Conservation (phyloP, 345 rosid species). For the Capsella bursapastoris region DNA sequence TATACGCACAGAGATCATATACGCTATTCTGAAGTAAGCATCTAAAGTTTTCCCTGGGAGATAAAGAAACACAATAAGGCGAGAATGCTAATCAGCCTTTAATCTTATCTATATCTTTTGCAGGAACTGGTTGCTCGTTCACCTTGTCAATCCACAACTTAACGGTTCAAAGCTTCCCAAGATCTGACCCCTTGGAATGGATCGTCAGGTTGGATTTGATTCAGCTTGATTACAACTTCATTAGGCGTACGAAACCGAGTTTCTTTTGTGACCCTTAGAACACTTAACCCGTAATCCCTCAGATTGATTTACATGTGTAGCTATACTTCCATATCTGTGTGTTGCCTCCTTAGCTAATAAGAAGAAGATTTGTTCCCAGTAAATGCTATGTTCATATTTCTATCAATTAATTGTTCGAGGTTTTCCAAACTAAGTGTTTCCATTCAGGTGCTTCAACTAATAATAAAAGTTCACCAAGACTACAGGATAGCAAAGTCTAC, state of each 20-base stretch:
- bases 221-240: slow-evolving; percentile 15
- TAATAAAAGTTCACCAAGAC: background rate
- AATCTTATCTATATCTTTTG: slow-evolving; percentile 17
- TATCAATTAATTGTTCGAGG: background rate
- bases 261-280: slow-evolving; percentile 31
- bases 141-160: slow-evolving; percentile 55
- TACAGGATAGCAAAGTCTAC: slow-evolving; percentile 9
- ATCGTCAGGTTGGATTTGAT: slow-evolving; percentile 19
- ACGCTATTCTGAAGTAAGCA: slow-evolving; percentile 86
- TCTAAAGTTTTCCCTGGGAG: slow-evolving; percentile 6
- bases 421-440: background rate
- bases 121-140: slow-evolving; percentile 74
- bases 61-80: slow-evolving; percentile 6
- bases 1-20: slow-evolving; percentile 68
- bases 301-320: slow-evolving; percentile 34
- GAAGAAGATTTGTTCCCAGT: slow-evolving; percentile 28
- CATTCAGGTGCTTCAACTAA: slow-evolving; percentile 4
- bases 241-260: background rate
- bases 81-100: slow-evolving; percentile 5
- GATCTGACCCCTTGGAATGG: slow-evolving; percentile 10
- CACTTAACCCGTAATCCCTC: slow-evolving; percentile 17
- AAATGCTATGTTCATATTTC: slow-evolving; percentile 17
- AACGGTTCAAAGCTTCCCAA: slow-evolving; percentile 21
- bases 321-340: slow-evolving; percentile 29
- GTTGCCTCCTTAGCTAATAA: slow-evolving; percentile 33